A percentile compares a stretch with the other conserved stretches of the same genome.
Evolutionary conservation across 2,329 filamentous ascomycete species (phyloP).

Genomic region (Aspergillus tubingensis): DNA sequence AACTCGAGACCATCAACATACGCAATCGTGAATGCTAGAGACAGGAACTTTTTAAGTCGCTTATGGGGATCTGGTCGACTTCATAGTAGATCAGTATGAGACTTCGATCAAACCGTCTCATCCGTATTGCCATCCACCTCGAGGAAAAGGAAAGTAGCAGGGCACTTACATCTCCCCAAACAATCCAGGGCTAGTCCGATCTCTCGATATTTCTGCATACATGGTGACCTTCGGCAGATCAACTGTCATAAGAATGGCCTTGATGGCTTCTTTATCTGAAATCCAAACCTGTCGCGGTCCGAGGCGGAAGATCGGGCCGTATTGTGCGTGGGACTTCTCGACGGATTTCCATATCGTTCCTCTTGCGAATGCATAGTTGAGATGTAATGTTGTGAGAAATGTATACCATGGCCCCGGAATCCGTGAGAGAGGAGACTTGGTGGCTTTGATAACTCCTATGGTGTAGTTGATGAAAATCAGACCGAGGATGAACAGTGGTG

Average conservation of each 20-base stretch:
- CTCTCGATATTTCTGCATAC: conserved; percentile 8
- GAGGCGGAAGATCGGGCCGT: not conserved
- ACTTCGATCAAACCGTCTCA: too few relatives aligned
- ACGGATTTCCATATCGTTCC: conserved; percentile 6
- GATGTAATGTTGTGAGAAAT: conserved; percentile 1
- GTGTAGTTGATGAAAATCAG: too few relatives aligned
- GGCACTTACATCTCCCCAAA: conserved; percentile 6
- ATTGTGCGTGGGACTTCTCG: not conserved
- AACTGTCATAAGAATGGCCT: not conserved
- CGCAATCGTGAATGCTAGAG: not conserved
- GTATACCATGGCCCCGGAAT: conserved; percentile 9
- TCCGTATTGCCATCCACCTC: too few relatives aligned
- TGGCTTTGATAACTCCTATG: too few relatives aligned
- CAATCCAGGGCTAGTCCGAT: not conserved
- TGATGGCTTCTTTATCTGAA: conserved; percentile 6
- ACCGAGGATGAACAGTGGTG: too few relatives aligned
- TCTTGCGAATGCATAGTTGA: conserved; percentile 1
- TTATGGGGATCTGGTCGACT: conserved; percentile 3
- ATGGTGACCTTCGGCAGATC: conserved; percentile 6
- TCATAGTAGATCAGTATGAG: not conserved
- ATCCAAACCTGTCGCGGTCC: conserved; percentile 7
- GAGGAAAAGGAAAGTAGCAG: too few relatives aligned
- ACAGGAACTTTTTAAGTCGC: not conserved
- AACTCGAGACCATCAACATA: not conserved
- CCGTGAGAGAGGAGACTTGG: too few relatives aligned